phyloP scores from a whole-genome alignment of 305 asterid species.

The Andrographis paniculata region DNA sequence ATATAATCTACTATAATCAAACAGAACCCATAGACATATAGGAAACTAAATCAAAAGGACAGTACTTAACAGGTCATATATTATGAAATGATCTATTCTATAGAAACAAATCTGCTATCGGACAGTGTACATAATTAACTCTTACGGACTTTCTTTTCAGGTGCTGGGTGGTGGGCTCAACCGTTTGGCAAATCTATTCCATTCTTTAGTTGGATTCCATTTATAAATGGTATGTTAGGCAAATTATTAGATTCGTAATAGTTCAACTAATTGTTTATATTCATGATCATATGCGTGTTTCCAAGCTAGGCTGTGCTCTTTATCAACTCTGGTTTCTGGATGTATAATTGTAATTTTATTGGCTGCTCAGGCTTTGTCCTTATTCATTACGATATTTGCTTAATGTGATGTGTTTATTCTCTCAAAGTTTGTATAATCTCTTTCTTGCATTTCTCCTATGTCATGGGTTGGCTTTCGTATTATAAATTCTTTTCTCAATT shows the following conservation, averaged over 20 bases:
- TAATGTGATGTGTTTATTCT: neutral
- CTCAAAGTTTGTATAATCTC: neutral
- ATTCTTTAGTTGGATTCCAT: constrained; percentile 67
- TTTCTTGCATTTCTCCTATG: constrained; percentile 1
- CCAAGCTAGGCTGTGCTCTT: neutral
- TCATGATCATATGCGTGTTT: neutral
- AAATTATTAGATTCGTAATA: neutral
- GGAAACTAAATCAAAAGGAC: too few relatives aligned
- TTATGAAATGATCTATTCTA: too few relatives aligned
- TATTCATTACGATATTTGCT: neutral
- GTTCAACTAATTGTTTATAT: neutral
- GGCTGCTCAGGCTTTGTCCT: neutral
- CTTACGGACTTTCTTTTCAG: constrained; percentile 46
- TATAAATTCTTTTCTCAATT: constrained; percentile 5
- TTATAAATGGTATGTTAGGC: constrained; percentile 47
- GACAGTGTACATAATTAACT: too few relatives aligned
- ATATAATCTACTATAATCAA: too few relatives aligned
- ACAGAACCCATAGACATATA: too few relatives aligned
- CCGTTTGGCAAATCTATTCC: constrained; percentile 68
- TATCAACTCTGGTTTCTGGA: constrained; percentile 7
- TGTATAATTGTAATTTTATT: neutral
- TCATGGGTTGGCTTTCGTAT: neutral
- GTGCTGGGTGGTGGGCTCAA: constrained; percentile 95
- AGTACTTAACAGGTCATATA: too few relatives aligned
- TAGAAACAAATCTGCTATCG: too few relatives aligned